Base-by-base conservation (phyloP, 345 rosid genomes). In the Hevea brasiliensis region DNA sequence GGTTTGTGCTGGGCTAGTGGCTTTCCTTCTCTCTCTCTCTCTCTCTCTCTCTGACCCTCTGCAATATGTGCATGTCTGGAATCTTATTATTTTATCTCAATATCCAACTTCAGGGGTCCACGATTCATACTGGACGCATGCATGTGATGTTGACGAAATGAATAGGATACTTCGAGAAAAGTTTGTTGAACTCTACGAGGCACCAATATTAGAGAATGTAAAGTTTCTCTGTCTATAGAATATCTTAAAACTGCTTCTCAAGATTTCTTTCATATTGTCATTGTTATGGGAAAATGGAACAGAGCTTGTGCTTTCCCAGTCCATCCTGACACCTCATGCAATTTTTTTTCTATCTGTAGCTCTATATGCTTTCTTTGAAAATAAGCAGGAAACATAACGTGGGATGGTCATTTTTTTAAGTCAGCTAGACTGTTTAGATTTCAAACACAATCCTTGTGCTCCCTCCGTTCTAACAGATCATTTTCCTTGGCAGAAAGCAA, bases 81-180 rank as follows among this genome's bases (percentile, higher is more conserved):
- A 37, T 68, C 63, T 83, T 53, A 82, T 48, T 35, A 37, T 58
- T 71, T 44, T 51, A 56, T 72, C 18, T 65, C 53, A 55, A 55
- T 79, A 42, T 81, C 44, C 23, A 35, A 51, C 83, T 70, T 54
- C 91, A 95, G 99, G 99, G 68, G 99, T 95, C 73, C 99, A 95
- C 81, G 99, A 95, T 89, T 95, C 99, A 69, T 95, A 89, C 73
- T 95, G 99, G 99, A 91, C 99, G 13, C 98, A 95, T 73, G 98
- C 99, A 48, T 84, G 85, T 65, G 96, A 96, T 77, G 96, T 91
- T 78, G 98, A 93, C 3, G 72, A 79, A 80, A 85, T 96, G 99
- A 96, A 93, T 77, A 83, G 61, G 70, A 87, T 96, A 68, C 96
- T 96, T 54, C 82, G 99, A 79, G 94, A 90, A 83, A 96, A 96